Base-by-base conservation (phyloP, 169 alveolate species). In the Sarcocystis neurona region DNA sequence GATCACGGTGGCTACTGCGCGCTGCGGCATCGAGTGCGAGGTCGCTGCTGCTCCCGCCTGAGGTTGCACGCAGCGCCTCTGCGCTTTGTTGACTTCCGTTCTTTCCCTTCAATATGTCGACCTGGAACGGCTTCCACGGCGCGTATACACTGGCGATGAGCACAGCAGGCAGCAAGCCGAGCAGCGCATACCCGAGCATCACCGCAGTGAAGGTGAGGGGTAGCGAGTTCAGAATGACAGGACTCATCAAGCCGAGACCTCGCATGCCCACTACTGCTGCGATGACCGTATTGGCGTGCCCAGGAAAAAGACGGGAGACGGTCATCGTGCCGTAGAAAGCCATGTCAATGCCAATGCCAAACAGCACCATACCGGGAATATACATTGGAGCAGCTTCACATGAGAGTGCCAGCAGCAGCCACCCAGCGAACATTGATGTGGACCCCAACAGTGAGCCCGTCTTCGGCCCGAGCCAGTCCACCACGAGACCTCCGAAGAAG, bases 381-480 rank as follows among this genome's bases (percentile, higher is more conserved):
- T 75, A 68, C 5, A 63, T 37, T 0, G 23, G 60, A 50, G 43
- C 32, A 0, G 68, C 6, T 5, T 48, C 79, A 15, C 84, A 47
- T 0, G 93, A 68, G 27, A 89, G 23, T n/a, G 68, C 41, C 20
- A 80, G 30, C 4, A 70, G 30, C 47, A 82, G 44, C 78, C 93
- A 89, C 30, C 93, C 93, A 0, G 43, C 12, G n/a, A 53, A 0
- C 93, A 89, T 89, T 20, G 15, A 0, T 4, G 12, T 2, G 32
- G 74, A 30, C 0, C 93, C 93, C 20, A 58, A 8, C 39, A 56
- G 15, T 18, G 90, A 46, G 18, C 80, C 58, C 34, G 47, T 66
- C 58, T 82, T 89, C 20, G 93, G 93, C 34, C 93, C 93, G 0
- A 2, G 32, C 44, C 5, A 10, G 43, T 89, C 93, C 84, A 89